These are phyloP conservation scores for Passalora sequoiae DNA, from an alignment of 2,329 filamentous ascomycete genomes.

Conservation along the genomic window DNA sequence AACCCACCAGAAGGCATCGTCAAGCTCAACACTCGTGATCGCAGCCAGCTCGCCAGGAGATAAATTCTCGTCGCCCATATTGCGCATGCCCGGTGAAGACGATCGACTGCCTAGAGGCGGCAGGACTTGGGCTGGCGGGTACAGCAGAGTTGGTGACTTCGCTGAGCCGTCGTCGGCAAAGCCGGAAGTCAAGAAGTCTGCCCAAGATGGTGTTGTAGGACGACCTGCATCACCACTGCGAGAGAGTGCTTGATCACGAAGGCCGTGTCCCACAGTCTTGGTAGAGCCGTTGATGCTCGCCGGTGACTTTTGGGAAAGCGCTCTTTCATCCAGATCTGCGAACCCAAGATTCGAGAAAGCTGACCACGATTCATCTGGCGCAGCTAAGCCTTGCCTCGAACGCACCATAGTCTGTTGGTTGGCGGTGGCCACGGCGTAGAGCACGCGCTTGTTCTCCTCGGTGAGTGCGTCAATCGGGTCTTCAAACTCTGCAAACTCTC, in stretches of 20 bases:
- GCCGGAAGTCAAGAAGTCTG: conserved; percentile 90
- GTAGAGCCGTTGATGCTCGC: conserved; percentile 21
- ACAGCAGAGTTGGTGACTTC: conserved; percentile 51
- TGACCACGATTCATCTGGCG: conserved; percentile 82
- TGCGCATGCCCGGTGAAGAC: conserved; percentile 39
- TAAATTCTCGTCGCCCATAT: conserved; percentile 63
- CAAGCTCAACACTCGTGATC: conserved; percentile 77
- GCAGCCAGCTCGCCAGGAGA: conserved; percentile 93
- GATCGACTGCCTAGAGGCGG: conserved; percentile 60
- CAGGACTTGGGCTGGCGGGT: conserved; percentile 88
- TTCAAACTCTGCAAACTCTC: conserved; percentile 80
- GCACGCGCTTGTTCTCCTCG: conserved; percentile 86
- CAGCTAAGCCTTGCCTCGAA: conserved; percentile 46
- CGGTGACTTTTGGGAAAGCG: conserved; percentile 17
- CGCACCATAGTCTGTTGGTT: conserved; percentile 70
- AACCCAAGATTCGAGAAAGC: conserved; percentile 95
- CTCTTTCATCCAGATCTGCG: conserved; percentile 56
- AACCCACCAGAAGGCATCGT: conserved; percentile 99
- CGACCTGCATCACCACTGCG: conserved; percentile 63
- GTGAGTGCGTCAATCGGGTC: conserved; percentile 84
- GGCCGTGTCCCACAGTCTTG: conserved; percentile 38
- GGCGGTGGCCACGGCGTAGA: conserved; percentile 78
- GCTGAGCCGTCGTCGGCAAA: conserved; percentile 73
- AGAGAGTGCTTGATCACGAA: conserved; percentile 64
- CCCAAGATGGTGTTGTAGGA: conserved; percentile 96